Percentiles rank a stretch among this genome's conserved stretches.
Conservation (phyloP, 2,329 filamentous ascomycete species). For the Plenodomus biglobosus region DNA sequence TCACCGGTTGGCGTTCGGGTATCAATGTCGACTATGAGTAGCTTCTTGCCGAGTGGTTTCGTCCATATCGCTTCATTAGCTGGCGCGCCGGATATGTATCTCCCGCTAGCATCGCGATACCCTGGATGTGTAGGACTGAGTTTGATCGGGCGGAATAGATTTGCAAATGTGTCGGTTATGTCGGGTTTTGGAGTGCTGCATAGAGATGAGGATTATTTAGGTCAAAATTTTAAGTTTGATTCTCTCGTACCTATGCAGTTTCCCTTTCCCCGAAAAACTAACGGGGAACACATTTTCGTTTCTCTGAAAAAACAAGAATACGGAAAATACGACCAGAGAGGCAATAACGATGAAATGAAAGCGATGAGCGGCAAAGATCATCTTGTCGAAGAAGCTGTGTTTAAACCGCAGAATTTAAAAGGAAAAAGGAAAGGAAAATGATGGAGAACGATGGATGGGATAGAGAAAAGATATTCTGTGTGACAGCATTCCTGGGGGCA, state of each 20-base stretch:
- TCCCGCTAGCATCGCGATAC: not conserved
- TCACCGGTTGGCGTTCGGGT: conserved; percentile 13
- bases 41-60: conserved; percentile 15
- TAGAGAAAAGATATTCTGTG: not conserved
- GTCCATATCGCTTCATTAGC: conserved; percentile 11
- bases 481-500: no score
- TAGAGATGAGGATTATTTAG: not conserved
- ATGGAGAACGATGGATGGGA: not conserved
- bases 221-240: not conserved
- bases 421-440: not conserved
- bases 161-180: not conserved
- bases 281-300: not conserved
- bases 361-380: not conserved
- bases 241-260: not conserved
- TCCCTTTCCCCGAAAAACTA: not conserved
- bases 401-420: not conserved
- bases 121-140: not conserved
- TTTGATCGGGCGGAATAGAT: not conserved
- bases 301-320: not conserved
- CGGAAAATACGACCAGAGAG: not conserved
- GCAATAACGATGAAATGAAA: not conserved
- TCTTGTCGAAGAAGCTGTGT: not conserved
- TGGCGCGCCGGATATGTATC: not conserved
- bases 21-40: conserved; percentile 30
- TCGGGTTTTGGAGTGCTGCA: not conserved